Base-by-base conservation (phyloP, 768 basidiomycete genomes). In the Pulveroboletus sp. region DNA sequence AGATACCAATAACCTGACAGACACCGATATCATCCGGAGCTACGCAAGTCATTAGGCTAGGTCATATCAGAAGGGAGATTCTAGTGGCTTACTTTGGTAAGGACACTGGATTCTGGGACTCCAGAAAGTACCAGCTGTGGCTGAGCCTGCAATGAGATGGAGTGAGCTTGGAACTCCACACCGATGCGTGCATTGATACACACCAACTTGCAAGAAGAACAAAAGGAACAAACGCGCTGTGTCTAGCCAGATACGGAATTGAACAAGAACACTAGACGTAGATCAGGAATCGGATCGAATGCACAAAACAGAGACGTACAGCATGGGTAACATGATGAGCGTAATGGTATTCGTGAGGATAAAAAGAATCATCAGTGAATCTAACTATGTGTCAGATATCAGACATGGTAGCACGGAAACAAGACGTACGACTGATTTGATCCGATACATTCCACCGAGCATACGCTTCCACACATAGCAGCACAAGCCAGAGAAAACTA, bases 191-290 rank as follows among this genome's bases (percentile, higher is more conserved):
- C 19, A 14, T 27, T 21, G 21, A 34, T 32, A 63, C 65, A n/a
- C 53, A 80, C 81, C 77, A 16, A 74, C 61, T 45, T 84, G 80
- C 21, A 61, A 58, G 12, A 73, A 34, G 9, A 79, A 49, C 17
- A 84, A 62, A 39, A 79, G 69, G 23, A 74, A 40, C 23, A 82
- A 57, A 25, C 80, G 73, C 11, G 78, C 75, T 1, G 69, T 71
- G 56, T 84, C 82, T 5, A 82, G 59, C 79, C 79, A 82, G 13
- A 66, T 56, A 33, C 79, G 71, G 40, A 81, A 83, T 34, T 64
- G 50, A 2, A 76, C 58, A 31, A 80, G 56, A 21, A 81, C 64
- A 50, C 80, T 81, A 36, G 19, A 32, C 5, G 21, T 21, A 38
- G 25, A 43, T 56, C 32, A 60, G 33, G 10, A 16, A 43, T 12